A percentile compares a stretch with the other conserved stretches of the same genome.
These are phyloP conservation scores for Davidsoniella neocaledoniae DNA, from an alignment of 2,329 filamentous ascomycete genomes.

Conservation along the genomic window DNA sequence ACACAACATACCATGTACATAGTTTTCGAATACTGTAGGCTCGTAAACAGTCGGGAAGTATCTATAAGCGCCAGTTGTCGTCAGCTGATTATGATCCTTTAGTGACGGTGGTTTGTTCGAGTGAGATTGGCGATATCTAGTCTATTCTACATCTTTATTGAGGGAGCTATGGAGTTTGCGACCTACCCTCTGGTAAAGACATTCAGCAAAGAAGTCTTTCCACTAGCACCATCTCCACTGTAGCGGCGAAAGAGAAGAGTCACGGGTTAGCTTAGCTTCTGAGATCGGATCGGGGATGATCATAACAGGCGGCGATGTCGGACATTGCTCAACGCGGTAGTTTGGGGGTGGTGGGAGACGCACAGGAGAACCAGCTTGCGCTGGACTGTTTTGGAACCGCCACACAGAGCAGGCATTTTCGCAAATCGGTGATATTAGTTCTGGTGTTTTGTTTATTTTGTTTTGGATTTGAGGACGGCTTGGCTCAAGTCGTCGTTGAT, in stretches of 20 bases:
- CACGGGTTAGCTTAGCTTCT: background rate
- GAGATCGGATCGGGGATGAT: background rate
- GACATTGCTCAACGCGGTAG: background rate
- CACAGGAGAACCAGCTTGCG: slow-evolving; percentile 91
- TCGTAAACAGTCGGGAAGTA: slow-evolving; percentile 98
- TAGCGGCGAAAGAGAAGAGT: background rate
- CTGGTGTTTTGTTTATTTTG: no score
- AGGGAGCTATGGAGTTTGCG: background rate
- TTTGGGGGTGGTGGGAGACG: slow-evolving; percentile 14
- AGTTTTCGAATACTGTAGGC: slow-evolving; percentile 97
- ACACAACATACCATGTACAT: slow-evolving; percentile 65
- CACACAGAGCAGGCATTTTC: slow-evolving; percentile 30
- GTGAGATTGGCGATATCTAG: background rate
- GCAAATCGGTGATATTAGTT: no score
- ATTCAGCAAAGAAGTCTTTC: slow-evolving; percentile 92
- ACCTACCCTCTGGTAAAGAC: slow-evolving; percentile 93
- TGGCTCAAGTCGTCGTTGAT: no score
- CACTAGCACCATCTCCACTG: slow-evolving; percentile 88
- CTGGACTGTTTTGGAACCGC: slow-evolving; percentile 71
- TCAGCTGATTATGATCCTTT: slow-evolving; percentile 8
- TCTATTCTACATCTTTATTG: background rate
- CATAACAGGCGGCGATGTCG: background rate
- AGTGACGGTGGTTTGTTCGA: slow-evolving; percentile 13
- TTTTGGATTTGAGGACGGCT: no score
- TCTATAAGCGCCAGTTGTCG: slow-evolving; percentile 25